Evolutionary conservation across 108 stramenopile genomes (phyloP).

Genomic region (Aureococcus anophagefferens): DNA sequence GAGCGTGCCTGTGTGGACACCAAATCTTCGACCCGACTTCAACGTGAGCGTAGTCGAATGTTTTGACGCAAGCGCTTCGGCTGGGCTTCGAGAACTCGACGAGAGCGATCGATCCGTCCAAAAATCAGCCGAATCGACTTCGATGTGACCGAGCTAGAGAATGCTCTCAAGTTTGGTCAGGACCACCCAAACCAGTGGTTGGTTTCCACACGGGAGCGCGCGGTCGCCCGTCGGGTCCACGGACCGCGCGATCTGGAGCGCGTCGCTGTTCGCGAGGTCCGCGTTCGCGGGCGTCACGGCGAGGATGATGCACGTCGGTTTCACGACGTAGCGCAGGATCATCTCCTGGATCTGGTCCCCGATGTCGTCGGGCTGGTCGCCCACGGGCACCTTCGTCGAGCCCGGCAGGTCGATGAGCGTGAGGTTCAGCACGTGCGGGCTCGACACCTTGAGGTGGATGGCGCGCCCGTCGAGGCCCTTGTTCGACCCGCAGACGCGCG

Average conservation of each 20-base stretch:
- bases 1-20: too few species aligned
- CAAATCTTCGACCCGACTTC: too few species aligned
- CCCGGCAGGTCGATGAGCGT: constrained; percentile 17
- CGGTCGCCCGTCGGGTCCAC: constrained; percentile 34
- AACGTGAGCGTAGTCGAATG: too few species aligned
- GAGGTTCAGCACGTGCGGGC: constrained; percentile 2
- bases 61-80: too few species aligned
- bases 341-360: constrained; percentile 48
- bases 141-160: too few species aligned
- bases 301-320: constrained; percentile 52
- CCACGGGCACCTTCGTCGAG: constrained; percentile 40
- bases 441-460: constrained; percentile 3
- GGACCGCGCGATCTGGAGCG: constrained; percentile 47
- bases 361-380: constrained; percentile 58
- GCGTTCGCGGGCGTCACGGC: constrained; percentile 56
- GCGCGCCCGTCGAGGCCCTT: constrained; percentile 6
- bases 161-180: too few species aligned
- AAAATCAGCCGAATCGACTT: too few species aligned
- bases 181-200: too few species aligned
- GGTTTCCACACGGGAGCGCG: too few species aligned
- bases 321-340: constrained; percentile 41
- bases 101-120: too few species aligned
- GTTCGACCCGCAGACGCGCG: constrained; percentile 65
- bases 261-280: constrained; percentile 53
- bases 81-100: too few species aligned